Evolutionary conservation across 495 filamentous ascomycete genomes (phyloP).

Genomic region (Podospora australis): DNA sequence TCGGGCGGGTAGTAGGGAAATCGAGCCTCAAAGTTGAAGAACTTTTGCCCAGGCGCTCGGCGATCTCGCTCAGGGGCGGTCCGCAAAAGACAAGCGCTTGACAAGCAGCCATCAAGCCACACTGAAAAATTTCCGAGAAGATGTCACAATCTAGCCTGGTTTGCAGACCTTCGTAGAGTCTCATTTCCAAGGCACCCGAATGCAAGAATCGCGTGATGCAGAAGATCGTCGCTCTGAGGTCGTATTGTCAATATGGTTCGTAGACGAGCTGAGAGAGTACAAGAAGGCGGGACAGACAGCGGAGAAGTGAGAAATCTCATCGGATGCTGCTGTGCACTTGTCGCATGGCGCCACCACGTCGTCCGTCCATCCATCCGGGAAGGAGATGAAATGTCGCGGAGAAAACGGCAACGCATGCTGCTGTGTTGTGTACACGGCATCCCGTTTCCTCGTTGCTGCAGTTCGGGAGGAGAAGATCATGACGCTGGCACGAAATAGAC

Average conservation of each 20-base stretch:
- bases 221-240: slow-evolving; percentile 4
- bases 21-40: slow-evolving; percentile 12
- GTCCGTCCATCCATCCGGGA: not conserved
- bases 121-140: not conserved
- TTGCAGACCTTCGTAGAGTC: not conserved
- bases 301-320: slow-evolving; percentile 3
- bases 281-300: not conserved
- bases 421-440: not conserved
- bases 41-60: slow-evolving; percentile 8
- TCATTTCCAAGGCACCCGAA: not conserved
- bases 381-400: too few species aligned
- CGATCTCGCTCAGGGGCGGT: slow-evolving; percentile 6
- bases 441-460: too few species aligned
- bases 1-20: not conserved
- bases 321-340: not conserved
- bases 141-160: too few species aligned
- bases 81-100: not conserved
- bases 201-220: not conserved
- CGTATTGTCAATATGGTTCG: slow-evolving; percentile 1
- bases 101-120: not conserved
- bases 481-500: too few species aligned
- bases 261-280: not conserved
- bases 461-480: too few species aligned
- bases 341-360: slow-evolving; percentile 4
- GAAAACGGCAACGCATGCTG: not conserved